Evolutionary conservation across 345 rosid species (phyloP), one percentile per base, ranked within the genome.

Genomic region (Pelargonium nanum): DNA sequence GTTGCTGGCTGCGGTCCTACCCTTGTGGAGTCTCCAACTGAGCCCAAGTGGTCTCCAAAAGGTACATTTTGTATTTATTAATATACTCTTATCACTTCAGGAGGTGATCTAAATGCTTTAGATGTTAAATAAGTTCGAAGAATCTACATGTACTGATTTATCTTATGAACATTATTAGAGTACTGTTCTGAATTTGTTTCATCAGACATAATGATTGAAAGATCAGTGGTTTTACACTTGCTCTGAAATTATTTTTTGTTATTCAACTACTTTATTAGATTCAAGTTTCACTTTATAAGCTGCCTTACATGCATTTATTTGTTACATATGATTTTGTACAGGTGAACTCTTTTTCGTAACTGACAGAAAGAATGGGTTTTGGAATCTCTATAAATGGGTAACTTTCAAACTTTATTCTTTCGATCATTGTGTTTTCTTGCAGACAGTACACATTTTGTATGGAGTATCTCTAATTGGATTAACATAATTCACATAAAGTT

Each of bases 321-420:
- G 9, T 12, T 9, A 40, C 16, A 17, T 69, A 53, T 59, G 19
- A n/a, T 20, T 55, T 61, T 62, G 21, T 86, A 78, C 94, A 89
- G 98, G 97, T 51, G 94, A 92, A 70, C 84, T 92, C 25, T 89
- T 79, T 73, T 92, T 92, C 61, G 71, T 85, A 58, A 81, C 85
- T 16, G 97, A 92, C 73, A 78, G 90, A 68, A 66, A 79, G 64
- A 81, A 64, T 58, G 94, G 99, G 73, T 92, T 84, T 74, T 92
- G 99, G 99, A 92, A 92, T 74, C 77, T 89, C 66, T 77, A 87
- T 74, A 89, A 87, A 78, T 92, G 97, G 99, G 99, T 89, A 75
- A 72, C 64, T 60, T 60, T 12, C 48, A 40, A 40, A 40, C 59
- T 24, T 55, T 21, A 22, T 23, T 23, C 34, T 52, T 26, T 59